A percentile compares a stretch with the other conserved stretches of the same genome.
Evolutionary conservation across 225 moss, liverwort and hornwort genomes (phyloP).

Genomic region (Pleurozium schreberi): DNA sequence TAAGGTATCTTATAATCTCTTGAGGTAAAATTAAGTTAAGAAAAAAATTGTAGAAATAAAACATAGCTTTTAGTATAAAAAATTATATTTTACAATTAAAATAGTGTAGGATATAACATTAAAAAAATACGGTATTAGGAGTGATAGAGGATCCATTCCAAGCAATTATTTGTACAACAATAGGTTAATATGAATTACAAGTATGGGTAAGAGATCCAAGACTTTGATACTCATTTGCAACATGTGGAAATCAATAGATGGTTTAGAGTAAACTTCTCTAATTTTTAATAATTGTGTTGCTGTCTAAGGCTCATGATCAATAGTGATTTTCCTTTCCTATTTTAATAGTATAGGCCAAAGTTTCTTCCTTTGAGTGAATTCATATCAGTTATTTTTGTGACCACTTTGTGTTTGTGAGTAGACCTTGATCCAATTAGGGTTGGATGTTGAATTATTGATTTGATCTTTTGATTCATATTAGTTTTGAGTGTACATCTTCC

Average conservation of each 20-base stretch:
- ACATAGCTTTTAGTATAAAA: too few relatives aligned
- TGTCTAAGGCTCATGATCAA: rapidly evolving
- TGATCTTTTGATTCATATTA: background rate
- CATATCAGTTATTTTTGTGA: rapidly evolving
- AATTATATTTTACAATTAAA: background rate
- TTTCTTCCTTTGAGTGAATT: background rate
- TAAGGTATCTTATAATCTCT: background rate
- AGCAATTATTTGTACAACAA: too few relatives aligned
- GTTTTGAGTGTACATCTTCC: background rate
- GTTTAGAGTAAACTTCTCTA: background rate
- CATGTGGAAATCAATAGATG: background rate
- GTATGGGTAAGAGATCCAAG: background rate
- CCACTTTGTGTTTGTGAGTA: background rate
- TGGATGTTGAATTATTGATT: background rate
- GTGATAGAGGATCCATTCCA: background rate
- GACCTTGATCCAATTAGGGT: background rate
- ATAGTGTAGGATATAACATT: too few relatives aligned
- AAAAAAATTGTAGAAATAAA: background rate
- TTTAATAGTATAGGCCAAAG: background rate
- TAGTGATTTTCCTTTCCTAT: background rate
- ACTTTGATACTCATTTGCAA: background rate
- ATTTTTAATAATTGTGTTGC: background rate
- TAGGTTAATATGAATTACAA: background rate
- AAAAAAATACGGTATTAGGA: background rate
- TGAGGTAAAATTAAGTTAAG: background rate